Base-by-base conservation (phyloP, 176 grass and related monocot genomes). In the Elaeis guineensis region DNA sequence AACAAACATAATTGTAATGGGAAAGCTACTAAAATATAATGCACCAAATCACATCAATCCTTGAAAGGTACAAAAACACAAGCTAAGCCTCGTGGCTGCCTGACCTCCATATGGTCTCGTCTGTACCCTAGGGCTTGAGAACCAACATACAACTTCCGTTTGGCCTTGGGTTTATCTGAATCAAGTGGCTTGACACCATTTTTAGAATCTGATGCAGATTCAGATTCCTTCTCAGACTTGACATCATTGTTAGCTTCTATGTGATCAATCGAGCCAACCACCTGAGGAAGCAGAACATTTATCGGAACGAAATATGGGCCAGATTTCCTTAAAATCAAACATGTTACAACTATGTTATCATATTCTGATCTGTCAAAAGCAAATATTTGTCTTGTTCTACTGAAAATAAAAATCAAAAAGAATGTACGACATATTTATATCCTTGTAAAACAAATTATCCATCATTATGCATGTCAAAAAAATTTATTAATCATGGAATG, bases 61-160 rank as follows among this genome's bases (percentile, higher is more conserved):
- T 44, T 44, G 35, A 44, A 14, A 44, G 9, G 8, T 44, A 44
- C 35, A 11, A 44, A 30, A 12, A 44, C 35, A 44, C 8, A 44
- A 44, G 35, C 35, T 32, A 70, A 55, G 1, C 7, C 18, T 24
- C 21, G 5, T 35, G 17, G 57, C 52, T n/a, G 28, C 85, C 80
- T 65, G 44, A 92, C 94, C 84, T 98, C 88, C 94, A 98, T 98
- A 57, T 89, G 70, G 74, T 93, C 94, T 50, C 94, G 86, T 71
- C 94, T 92, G 64, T 83, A 98, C 0, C 91, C 88, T 64, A 98
- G 64, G 66, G 86, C 88, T 86, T 98, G 94, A 59, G 74, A 73
- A 16, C 94, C 94, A 3, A 98, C 88, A 83, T 86, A 93, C 35
- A 89, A 57, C 67, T 89, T 98, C 19, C 79, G 79, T 21, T 89